Base-by-base conservation (phyloP, 768 basidiomycete genomes). In the Phaeotremella fagi region DNA sequence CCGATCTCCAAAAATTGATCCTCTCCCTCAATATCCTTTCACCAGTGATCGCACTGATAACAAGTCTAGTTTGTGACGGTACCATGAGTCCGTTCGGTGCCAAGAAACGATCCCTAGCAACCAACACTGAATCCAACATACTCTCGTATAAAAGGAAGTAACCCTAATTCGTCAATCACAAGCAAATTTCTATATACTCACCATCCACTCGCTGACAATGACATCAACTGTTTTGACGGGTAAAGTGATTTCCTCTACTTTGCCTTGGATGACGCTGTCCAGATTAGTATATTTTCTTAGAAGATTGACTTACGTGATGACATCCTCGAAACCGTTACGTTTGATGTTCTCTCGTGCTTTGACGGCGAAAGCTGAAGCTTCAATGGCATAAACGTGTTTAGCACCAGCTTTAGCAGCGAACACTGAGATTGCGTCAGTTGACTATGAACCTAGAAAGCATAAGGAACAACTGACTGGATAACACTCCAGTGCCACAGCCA, bases 181-280 rank as follows among this genome's bases (percentile, higher is more conserved):
- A 6, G 20, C 6, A 4, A 3, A n/a, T n/a, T n/a, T n/a, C n/a
- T n/a, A n/a, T n/a, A n/a, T n/a, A 63, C 73, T 15, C 85, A 76
- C 90, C 94, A 97, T 97, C 94, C 94, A 98, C 75, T 99, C 94
- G 3, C 90, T 92, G 46, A 98, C 79, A 73, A 99, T 91, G 54
- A 99, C 82, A 72, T 99, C 94, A 22, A 98, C 94, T 48, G 88
- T 78, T 9, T 81, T 77, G 45, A 85, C 76, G 1, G 88, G 90
- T 1, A 97, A 78, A 16, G 64, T 44, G 52, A 98, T 85, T 20
- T 91, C 84, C 75, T 99, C 94, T 23, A 97, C 82, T 73, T 94
- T 95, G 24, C 90, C 90, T 45, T 80, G 84, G 50, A 97, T 82
- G 37, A 98, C 90, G 3, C 83, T 84, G 58, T 16, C 33, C 14